A percentile compares a stretch with the other conserved stretches of the same genome.
These are phyloP conservation scores for Crithidia thermophila DNA, from an alignment of 208 protist species.

Conservation along the genomic window DNA sequence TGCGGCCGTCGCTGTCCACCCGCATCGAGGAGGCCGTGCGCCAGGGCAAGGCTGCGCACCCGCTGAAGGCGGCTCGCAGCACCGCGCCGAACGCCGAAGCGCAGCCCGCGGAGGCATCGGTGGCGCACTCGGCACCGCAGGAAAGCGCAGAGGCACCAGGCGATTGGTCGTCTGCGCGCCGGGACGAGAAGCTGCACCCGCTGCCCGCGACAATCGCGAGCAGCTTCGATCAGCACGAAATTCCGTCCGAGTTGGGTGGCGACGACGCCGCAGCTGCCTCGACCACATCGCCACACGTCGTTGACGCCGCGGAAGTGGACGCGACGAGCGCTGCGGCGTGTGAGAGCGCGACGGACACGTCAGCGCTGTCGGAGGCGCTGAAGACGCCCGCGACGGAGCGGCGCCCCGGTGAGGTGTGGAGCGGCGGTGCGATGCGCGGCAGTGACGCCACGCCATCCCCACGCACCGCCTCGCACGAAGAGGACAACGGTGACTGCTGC, in stretches of 20 bases:
- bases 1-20: conserved; percentile 33
- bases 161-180: conserved; percentile 18
- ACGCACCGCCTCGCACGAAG: background rate
- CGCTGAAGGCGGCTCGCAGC: background rate
- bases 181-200: conserved; percentile 23
- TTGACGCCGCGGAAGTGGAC: background rate
- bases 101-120: background rate
- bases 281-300: background rate
- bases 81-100: too few species aligned
- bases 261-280: background rate
- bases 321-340: too few species aligned
- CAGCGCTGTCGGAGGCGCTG: background rate
- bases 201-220: conserved; percentile 33
- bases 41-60: conserved; percentile 13
- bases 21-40: conserved; percentile 36
- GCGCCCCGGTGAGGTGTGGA: conserved; percentile 13
- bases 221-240: conserved; percentile 58
- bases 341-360: too few species aligned
- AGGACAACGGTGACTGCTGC: conserved; percentile 8
- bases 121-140: background rate
- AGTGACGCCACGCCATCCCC: background rate
- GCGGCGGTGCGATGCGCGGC: background rate
- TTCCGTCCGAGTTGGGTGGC: conserved; percentile 43
- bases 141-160: background rate
- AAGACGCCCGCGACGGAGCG: conserved; percentile 3